Conservation (phyloP, 495 filamentous ascomycete species). For the Trichocladium uniseriatum region DNA sequence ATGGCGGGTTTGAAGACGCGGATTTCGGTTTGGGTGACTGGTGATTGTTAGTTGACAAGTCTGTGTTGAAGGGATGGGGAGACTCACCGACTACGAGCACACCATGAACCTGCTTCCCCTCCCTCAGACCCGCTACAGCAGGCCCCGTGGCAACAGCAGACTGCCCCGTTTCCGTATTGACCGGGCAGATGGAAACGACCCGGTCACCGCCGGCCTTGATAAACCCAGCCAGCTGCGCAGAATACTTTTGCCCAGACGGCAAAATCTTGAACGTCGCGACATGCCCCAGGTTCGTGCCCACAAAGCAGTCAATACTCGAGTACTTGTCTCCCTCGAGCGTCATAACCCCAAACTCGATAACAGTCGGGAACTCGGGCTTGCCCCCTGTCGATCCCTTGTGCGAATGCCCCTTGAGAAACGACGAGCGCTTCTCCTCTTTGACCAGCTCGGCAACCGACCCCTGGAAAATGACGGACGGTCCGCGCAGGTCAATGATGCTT, state of each 20-base stretch:
- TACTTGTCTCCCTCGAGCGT: slow-evolving; percentile 87
- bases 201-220: slow-evolving; percentile 59
- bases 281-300: slow-evolving; percentile 76
- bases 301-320: slow-evolving; percentile 85
- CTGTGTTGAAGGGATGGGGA: background rate
- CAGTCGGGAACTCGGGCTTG: slow-evolving; percentile 62
- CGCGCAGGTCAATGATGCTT: slow-evolving; percentile 74
- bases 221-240: slow-evolving; percentile 60
- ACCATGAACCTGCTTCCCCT: slow-evolving; percentile 62
- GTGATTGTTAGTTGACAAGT: background rate
- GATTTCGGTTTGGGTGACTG: slow-evolving; percentile 63
- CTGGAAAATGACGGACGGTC: slow-evolving; percentile 77
- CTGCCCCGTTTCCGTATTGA: slow-evolving; percentile 67
- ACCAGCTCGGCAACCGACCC: slow-evolving; percentile 55
- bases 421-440: slow-evolving; percentile 60
- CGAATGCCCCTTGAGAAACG: slow-evolving; percentile 46
- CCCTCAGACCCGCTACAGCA: slow-evolving; percentile 60
- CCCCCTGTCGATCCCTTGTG: slow-evolving; percentile 25
- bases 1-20: slow-evolving; percentile 79
- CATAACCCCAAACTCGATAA: slow-evolving; percentile 86
- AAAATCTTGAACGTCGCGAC: slow-evolving; percentile 84
- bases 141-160: slow-evolving; percentile 64
- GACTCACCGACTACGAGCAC: slow-evolving; percentile 47
- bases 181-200: slow-evolving; percentile 65
- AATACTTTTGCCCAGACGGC: slow-evolving; percentile 61